Base-by-base conservation (phyloP, 257 asterid species). In the Primulina huaijiensis region DNA sequence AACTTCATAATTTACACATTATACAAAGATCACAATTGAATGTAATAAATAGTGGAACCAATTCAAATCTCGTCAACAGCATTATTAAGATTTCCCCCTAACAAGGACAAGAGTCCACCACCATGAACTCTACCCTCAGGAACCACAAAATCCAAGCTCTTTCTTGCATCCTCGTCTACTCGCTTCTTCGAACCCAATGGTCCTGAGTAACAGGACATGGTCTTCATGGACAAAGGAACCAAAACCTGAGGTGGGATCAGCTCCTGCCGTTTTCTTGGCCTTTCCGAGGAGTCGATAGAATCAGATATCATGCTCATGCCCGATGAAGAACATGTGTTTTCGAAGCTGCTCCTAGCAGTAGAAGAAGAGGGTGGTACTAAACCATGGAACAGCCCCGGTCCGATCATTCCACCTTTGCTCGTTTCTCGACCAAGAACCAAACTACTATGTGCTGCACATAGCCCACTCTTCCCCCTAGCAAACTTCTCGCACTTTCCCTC, bases 91-190 rank as follows among this genome's bases (percentile, higher is more conserved):
- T 81, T 79, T 31, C 96, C 96, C 9, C 90, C 93, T 37, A 92
- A 85, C 58, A 92, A 76, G n/a, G 97, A 87, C 81, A 92, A 71
- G 16, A 92, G 89, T n/a, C 96, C 95, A 63, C 97, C 97, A 55
- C 97, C 97, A 75, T 92, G 97, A 46, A 92, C 97, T 75, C 97
- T 81, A 2, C 97, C 97, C 79, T 92, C 97, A 4, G 93, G 86
- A 23, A 85, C 84, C 52, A 64, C 84, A 43, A 79, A 78, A 68
- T 76, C 79, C n/a, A 79, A 72, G 68, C 85, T 62, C 69, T 52
- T 80, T 40, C 70, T 66, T 3, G 60, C 69, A 53, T 70, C 75
- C 68, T 72, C 74, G 80, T 81, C 90, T 16, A 58, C 78, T 33
- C 67, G 81, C 77, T 82, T 85, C 74, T 78, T 89, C 0, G 78